Percentiles rank a stretch among this genome's conserved stretches.
These are phyloP conservation scores for Starmerella davenportii DNA, from an alignment of 805 yeast genomes.

Conservation along the genomic window DNA sequence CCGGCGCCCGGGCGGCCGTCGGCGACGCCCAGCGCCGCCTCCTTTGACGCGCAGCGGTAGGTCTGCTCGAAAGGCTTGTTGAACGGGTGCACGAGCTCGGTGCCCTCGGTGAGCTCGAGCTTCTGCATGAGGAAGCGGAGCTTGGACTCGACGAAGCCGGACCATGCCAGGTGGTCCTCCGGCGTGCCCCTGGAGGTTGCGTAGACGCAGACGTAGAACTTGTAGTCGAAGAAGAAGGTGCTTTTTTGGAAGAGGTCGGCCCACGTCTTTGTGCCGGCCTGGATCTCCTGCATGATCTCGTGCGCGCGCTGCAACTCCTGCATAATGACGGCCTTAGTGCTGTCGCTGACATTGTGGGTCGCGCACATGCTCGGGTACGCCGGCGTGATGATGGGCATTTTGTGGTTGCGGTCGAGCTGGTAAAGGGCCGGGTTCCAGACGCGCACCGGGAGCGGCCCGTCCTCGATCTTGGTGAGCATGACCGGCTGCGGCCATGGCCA, in stretches of 20 bases:
- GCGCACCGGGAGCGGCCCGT: constrained; percentile 88
- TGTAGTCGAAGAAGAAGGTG: constrained; percentile 65
- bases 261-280: constrained; percentile 51
- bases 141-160: constrained; percentile 83
- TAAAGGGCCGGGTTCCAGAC: constrained; percentile 93
- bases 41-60: constrained; percentile 32
- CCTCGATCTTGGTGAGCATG: constrained; percentile 77
- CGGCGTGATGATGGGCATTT: constrained; percentile 97
- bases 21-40: constrained; percentile 39
- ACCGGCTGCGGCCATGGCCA: constrained; percentile 99
- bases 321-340: constrained; percentile 69
- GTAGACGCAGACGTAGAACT: constrained; percentile 67
- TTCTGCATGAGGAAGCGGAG: constrained; percentile 66
- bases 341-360: constrained; percentile 80
- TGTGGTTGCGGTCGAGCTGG: constrained; percentile 72
- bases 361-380: constrained; percentile 99
- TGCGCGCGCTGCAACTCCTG: constrained; percentile 66
- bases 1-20: constrained; percentile 28
- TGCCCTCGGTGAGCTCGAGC: constrained; percentile 58
- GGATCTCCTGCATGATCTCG: constrained; percentile 50
- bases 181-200: constrained; percentile 55
- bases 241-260: constrained; percentile 57
- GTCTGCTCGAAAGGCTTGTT: constrained; percentile 53
- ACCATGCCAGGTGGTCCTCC: constrained; percentile 80
- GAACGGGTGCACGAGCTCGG: constrained; percentile 77